Base-by-base conservation (phyloP, 1,139 yeast species). In the Zygoascus meyerae region DNA sequence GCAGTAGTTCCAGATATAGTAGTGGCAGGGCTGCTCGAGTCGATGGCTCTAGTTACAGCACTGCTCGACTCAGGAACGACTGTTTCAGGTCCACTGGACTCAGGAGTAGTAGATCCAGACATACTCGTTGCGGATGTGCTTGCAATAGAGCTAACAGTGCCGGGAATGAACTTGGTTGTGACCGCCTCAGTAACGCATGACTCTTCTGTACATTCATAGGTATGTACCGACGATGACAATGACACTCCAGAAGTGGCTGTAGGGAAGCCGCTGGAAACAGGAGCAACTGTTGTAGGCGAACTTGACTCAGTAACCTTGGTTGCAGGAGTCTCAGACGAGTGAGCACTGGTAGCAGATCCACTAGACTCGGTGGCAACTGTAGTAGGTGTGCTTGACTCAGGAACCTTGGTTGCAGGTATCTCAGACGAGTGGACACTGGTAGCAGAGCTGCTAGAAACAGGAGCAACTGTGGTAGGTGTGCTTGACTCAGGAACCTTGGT, bases 101-200 rank as follows among this genome's bases (percentile, higher is more conserved):
- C 41, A 40, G 45, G 48, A 33, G 39, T 18, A 16, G 34, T 37
- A 7, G 43, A 28, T 3, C 21, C 32, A 18, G 46, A 30, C 5
- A 21, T 17, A 26, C 30, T 34, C 16, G 42, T 14, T 33, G 7
- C 40, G n/a, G 41, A 42, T n/a, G 14, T n/a, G 12, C 21, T 18
- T 6, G 35, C 32, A 9, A 28, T 7, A 10, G 18, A n/a, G 28
- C 36, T 30, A 12, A 15, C 17, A 28, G 33, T 28, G 34, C 12
- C 18, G 6, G 33, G 33, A 31, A 12, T 31, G 33, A 10, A 31
- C 14, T 31, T 10, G 3, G 33, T 11, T 31, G 33, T 10, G 14
- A 31, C 33, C 3, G 33, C 26, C 14, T 12, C 18, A 3, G 41
- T 11, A 14, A 16, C 26, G 8, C 28, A 28, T 17, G 41, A 14